Conservation (phyloP, 2,329 filamentous ascomycete species). For the Dactylellina haptotyla region DNA sequence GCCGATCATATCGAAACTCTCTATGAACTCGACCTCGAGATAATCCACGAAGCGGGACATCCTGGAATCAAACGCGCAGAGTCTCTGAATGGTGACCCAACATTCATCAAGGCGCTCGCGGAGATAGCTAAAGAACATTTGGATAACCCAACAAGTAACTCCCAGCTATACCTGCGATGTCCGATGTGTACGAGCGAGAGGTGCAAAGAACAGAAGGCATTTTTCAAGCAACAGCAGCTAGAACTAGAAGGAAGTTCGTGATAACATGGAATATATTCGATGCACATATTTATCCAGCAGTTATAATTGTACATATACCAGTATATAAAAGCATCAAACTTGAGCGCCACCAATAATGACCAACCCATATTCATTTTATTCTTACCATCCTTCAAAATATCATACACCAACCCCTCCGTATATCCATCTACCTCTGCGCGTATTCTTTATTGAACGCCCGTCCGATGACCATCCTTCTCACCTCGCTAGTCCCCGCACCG, state of each 20-base stretch:
- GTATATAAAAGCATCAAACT: conserved; percentile 1
- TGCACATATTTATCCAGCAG: background rate
- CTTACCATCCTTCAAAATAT: conserved; percentile 10
- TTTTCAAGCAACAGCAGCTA: conserved; percentile 33
- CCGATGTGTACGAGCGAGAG: conserved; percentile 91
- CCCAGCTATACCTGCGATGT: conserved; percentile 89
- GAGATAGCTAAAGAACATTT: conserved; percentile 86
- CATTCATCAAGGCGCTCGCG: conserved; percentile 90
- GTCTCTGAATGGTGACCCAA: conserved; percentile 86
- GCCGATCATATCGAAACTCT: conserved; percentile 98
- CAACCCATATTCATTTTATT: background rate
- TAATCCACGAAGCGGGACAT: conserved; percentile 86
- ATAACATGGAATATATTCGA: background rate
- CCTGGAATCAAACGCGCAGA: conserved; percentile 88
- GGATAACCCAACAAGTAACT: conserved; percentile 74
- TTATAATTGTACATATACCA: conserved; percentile 23
- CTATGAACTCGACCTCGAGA: conserved; percentile 91
- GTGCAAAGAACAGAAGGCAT: conserved; percentile 76
- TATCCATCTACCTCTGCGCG: conserved; percentile 58
- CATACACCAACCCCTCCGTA: conserved; percentile 14
- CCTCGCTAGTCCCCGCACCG: conserved; percentile 93
- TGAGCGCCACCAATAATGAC: too few relatives aligned
- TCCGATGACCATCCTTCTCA: conserved; percentile 93
- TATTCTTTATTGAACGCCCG: conserved; percentile 90
- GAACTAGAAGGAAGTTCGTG: conserved; percentile 12